A percentile compares a stretch with the other conserved stretches of the same genome.
Evolutionary conservation across 257 asterid genomes (phyloP).

Genomic region (Agastache rugosa): DNA sequence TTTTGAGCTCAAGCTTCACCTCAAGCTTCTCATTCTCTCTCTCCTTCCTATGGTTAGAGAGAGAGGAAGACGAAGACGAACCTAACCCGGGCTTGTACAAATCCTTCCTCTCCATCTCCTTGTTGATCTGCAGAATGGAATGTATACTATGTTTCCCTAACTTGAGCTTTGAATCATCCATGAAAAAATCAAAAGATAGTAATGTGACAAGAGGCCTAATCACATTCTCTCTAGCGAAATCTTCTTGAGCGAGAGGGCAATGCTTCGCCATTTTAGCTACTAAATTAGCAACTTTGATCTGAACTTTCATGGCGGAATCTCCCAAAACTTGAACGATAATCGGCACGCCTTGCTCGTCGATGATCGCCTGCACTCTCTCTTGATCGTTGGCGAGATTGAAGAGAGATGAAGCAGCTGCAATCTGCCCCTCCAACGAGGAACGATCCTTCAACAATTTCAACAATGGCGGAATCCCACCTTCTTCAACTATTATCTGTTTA

Average conservation of each 20-base stretch:
- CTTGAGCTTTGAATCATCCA: conserved; percentile 57
- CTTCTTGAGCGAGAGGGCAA: conserved; percentile 66
- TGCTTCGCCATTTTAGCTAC: conserved; percentile 77
- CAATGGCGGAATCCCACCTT: conserved; percentile 77
- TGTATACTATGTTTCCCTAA: conserved; percentile 57
- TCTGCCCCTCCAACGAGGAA: conserved; percentile 67
- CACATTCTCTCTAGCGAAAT: conserved; percentile 79
- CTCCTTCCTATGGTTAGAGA: conserved; percentile 53
- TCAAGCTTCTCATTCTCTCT: conserved; percentile 72
- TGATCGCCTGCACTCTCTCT: conserved; percentile 58
- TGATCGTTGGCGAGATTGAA: conserved; percentile 54
- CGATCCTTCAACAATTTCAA: conserved; percentile 65
- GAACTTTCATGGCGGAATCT: conserved; percentile 66
- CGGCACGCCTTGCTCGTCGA: conserved; percentile 60
- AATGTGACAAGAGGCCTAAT: conserved; percentile 79
- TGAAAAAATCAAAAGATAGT: conserved; percentile 56
- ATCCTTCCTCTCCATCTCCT: conserved; percentile 61
- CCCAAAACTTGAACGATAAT: conserved; percentile 64
- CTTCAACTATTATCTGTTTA: conserved; percentile 81
- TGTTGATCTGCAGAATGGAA: conserved; percentile 69
- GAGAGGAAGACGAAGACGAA: conserved; percentile 50
- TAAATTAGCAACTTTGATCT: conserved; percentile 59
- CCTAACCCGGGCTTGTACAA: conserved; percentile 45
- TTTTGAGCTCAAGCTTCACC: conserved; percentile 59
- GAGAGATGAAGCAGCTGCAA: conserved; percentile 70